A percentile compares a stretch with the other conserved stretches of the same genome.
Conservation (phyloP, 495 filamentous ascomycete genomes). For the Neurospora sp. region DNA sequence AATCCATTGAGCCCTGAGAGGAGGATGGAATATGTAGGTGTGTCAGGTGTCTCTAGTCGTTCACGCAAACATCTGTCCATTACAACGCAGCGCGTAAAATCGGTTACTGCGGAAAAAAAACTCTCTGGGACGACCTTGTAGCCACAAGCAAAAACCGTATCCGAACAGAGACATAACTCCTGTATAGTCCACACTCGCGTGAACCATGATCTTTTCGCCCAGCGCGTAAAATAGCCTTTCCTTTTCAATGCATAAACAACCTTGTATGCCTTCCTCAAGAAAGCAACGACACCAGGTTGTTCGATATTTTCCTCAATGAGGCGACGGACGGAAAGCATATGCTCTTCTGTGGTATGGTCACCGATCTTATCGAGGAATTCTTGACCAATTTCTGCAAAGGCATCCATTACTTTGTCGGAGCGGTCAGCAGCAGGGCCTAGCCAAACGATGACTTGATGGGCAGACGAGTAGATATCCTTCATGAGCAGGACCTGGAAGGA, state of each 20-base stretch:
- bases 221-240: neutral
- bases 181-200: constrained; percentile 23
- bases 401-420: constrained; percentile 2
- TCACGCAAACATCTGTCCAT: neutral
- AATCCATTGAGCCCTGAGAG: fast-evolving
- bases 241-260: neutral
- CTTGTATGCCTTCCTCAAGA: neutral
- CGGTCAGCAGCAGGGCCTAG: constrained; percentile 7
- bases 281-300: neutral
- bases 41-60: neutral
- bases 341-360: neutral
- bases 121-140: neutral
- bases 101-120: neutral
- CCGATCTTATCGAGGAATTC: neutral
- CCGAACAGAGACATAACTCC: constrained; percentile 15
- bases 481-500: constrained; percentile 18
- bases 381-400: neutral
- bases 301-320: neutral
- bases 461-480: constrained; percentile 15
- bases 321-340: neutral
- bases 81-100: neutral
- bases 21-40: neutral
- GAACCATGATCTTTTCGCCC: constrained; percentile 12
- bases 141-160: constrained; percentile 17
- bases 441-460: constrained; percentile 16